Percentiles rank a stretch among this genome's conserved stretches.
Evolutionary conservation across 2,329 filamentous ascomycete genomes (phyloP).

Genomic region (Juglanconis sp.): DNA sequence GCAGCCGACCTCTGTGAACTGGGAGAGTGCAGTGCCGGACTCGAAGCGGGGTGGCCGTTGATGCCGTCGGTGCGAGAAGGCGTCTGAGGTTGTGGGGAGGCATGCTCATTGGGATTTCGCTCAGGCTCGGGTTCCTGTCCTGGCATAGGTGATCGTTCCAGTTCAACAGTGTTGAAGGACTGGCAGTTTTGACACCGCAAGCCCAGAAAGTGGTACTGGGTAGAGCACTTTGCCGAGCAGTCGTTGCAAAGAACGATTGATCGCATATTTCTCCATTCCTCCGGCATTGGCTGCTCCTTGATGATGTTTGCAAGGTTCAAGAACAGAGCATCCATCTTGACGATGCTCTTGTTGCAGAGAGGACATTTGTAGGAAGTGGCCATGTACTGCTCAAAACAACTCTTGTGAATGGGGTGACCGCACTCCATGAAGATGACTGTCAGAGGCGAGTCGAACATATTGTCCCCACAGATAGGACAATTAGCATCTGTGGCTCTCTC

Average conservation of each 20-base stretch:
- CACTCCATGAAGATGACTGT: constrained; percentile 27
- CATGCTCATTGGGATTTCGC: too few relatives aligned
- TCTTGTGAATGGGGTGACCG: constrained; percentile 91
- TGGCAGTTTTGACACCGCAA: constrained; percentile 77
- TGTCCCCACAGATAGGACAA: constrained; percentile 94
- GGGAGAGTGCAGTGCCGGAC: background rate
- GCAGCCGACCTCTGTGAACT: background rate
- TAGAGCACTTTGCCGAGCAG: constrained; percentile 82
- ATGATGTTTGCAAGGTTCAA: constrained; percentile 87
- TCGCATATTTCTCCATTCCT: constrained; percentile 73
- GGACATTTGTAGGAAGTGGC: constrained; percentile 91
- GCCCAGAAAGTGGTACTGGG: constrained; percentile 91
- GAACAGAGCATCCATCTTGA: constrained; percentile 96
- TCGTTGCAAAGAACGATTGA: constrained; percentile 92
- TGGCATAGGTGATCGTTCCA: constrained; percentile 29
- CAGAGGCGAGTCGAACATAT: constrained; percentile 34
- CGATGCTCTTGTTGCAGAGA: constrained; percentile 92
- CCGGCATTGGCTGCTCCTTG: constrained; percentile 85
- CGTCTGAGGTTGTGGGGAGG: background rate
- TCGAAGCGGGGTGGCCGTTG: background rate
- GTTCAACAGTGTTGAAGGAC: constrained; percentile 67
- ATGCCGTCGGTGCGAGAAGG: background rate
- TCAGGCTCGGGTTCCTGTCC: background rate
- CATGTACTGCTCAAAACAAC: constrained; percentile 86
- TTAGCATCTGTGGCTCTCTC: constrained; percentile 92